Evolutionary conservation across 768 basidiomycete species (phyloP).

Genomic region (Mycena leptocephala): DNA sequence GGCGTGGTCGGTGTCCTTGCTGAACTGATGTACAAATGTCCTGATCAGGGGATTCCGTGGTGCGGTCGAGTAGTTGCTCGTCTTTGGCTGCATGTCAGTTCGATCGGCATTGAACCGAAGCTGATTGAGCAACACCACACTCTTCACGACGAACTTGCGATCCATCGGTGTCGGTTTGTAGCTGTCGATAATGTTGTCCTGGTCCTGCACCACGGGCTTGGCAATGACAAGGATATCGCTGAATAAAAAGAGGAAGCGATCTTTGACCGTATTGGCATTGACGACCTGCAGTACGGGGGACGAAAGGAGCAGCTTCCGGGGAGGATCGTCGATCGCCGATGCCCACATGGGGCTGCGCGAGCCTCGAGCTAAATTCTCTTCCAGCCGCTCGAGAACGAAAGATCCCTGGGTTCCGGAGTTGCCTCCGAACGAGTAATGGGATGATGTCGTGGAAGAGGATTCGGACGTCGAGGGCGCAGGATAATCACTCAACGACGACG

Average conservation of each 20-base stretch:
- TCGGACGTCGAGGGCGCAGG: slow-evolving; percentile 80
- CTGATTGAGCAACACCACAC: slow-evolving; percentile 84
- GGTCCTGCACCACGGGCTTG: slow-evolving; percentile 86
- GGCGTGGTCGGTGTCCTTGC: slow-evolving; percentile 85
- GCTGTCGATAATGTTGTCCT: slow-evolving; percentile 73
- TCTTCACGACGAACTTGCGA: slow-evolving; percentile 91
- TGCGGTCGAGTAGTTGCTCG: slow-evolving; percentile 51
- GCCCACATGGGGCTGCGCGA: slow-evolving; percentile 74
- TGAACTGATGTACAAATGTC: slow-evolving; percentile 86
- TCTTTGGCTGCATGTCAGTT: slow-evolving; percentile 69
- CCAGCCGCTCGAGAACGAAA: slow-evolving; percentile 77
- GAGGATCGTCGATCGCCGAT: slow-evolving; percentile 85
- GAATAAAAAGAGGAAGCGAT: slow-evolving; percentile 97
- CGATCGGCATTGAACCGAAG: slow-evolving; percentile 82
- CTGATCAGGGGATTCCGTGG: slow-evolving; percentile 76
- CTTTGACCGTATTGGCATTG: slow-evolving; percentile 94
- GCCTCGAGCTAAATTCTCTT: slow-evolving; percentile 78
- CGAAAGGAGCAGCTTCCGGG: slow-evolving; percentile 87
- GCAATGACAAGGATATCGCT: slow-evolving; percentile 94
- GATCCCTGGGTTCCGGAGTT: slow-evolving; percentile 62
- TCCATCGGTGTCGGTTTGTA: slow-evolving; percentile 74
- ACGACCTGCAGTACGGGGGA: slow-evolving; percentile 95
- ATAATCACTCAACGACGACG: slow-evolving; percentile 83
- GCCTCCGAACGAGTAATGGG: slow-evolving; percentile 70
- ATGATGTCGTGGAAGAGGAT: slow-evolving; percentile 82